Base-by-base conservation (phyloP, 2,329 filamentous ascomycete genomes). In the Talaromyces atroroseus region DNA sequence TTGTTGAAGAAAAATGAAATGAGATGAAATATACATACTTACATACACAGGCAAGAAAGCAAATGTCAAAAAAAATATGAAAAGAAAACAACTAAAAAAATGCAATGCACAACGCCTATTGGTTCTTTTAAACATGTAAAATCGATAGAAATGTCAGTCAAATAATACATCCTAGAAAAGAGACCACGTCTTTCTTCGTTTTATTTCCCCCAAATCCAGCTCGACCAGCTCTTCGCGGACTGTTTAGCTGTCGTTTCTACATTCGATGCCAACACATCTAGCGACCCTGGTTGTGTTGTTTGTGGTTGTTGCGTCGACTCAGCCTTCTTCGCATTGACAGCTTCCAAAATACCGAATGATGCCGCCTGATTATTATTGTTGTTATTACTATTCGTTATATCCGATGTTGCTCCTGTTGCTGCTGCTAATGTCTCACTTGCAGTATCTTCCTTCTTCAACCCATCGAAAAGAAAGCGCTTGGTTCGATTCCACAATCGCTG, bases 191-290 rank as follows among this genome's bases (percentile, higher is more conserved):
- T 10, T 20, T 10, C 8, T n/a, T n/a, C n/a, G n/a, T n/a, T 21
- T 42, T 65, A 74, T 61, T 71, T 68, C 29, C 72, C 69, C 23
- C 67, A 71, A 55, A 74, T 59, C 72, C 72, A 74, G 60, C 69
- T 68, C 52, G 63, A 70, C 72, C 72, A 75, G 60, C 72, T 66
- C 60, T 65, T 66, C 46, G 68, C 62, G 49, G 64, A 67, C 52
- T 69, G 63, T 63, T 74, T 74, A 23, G 66, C 65, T 52, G 67
- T 68, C 1, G 58, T 58, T 52, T 71, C 71, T n/a, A 63, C 70
- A 49, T 71, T 72, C 55, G 67, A 65, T 2, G 68, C 70, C 53
- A 73, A 60, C 14, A 64, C 61, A 62, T 73, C 71, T 60, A 73
- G 61, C 48, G 67, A 66, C 32, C 70, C 71, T 2, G 26, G 58